These are phyloP conservation scores for Aspergillus sp. DNA, from an alignment of 2,329 filamentous ascomycete genomes.

Conservation along the genomic window DNA sequence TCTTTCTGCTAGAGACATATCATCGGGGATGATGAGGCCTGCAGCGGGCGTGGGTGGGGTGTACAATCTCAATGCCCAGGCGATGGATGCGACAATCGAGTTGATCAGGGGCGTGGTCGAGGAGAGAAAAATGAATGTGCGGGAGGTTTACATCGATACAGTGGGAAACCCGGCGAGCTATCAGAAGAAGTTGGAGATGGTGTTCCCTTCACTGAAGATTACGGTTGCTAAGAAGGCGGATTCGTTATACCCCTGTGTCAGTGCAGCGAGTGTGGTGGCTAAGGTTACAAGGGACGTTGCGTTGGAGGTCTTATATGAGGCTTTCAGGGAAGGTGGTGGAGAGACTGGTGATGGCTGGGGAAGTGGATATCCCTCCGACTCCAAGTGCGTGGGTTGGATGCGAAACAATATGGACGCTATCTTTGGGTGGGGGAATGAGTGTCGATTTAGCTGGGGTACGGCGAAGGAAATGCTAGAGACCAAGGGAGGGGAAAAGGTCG, in stretches of 20 bases:
- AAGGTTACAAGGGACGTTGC: slow-evolving; percentile 94
- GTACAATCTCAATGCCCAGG: slow-evolving; percentile 96
- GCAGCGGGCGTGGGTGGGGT: slow-evolving; percentile 56
- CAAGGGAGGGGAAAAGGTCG: slow-evolving; percentile 70
- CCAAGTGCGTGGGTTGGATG: slow-evolving; percentile 76
- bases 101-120: slow-evolving; percentile 77
- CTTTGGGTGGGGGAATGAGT: slow-evolving; percentile 94
- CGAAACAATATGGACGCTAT: slow-evolving; percentile 84
- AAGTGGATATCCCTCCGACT: slow-evolving; percentile 90
- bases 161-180: slow-evolving; percentile 81
- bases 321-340: slow-evolving; percentile 37
- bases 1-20: slow-evolving; percentile 82
- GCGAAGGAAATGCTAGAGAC: slow-evolving; percentile 87
- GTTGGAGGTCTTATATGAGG: slow-evolving; percentile 73
- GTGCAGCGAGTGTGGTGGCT: slow-evolving; percentile 88
- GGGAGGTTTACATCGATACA: slow-evolving; percentile 92
- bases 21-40: slow-evolving; percentile 70
- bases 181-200: slow-evolving; percentile 76
- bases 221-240: slow-evolving; percentile 91
- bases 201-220: slow-evolving; percentile 76
- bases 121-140: slow-evolving; percentile 71
- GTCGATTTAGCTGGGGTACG: slow-evolving; percentile 93
- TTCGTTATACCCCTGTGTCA: slow-evolving; percentile 86
- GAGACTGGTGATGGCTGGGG: slow-evolving; percentile 65
- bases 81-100: slow-evolving; percentile 84